These are phyloP conservation scores for Calonectria leucothoes DNA, from an alignment of 2,329 filamentous ascomycete species.

Conservation along the genomic window DNA sequence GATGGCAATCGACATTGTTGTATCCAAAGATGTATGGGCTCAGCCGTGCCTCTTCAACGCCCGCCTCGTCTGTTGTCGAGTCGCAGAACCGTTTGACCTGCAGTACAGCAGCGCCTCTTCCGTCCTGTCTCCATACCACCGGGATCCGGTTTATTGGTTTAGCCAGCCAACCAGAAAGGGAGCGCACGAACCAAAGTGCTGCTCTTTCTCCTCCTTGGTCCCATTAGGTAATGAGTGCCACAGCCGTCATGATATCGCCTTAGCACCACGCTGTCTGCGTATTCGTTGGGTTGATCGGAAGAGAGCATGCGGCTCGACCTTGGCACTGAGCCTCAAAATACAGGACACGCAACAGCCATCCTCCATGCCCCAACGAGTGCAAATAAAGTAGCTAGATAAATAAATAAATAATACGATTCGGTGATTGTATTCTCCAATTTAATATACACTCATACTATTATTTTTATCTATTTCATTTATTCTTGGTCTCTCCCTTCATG, in stretches of 20 bases:
- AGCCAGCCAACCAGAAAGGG: not conserved
- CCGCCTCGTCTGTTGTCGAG: not conserved
- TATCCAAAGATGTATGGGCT: not conserved
- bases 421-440: not conserved
- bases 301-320: not conserved
- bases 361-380: not conserved
- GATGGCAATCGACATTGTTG: not conserved
- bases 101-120: not conserved
- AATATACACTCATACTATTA: not conserved
- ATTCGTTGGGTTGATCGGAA: not conserved
- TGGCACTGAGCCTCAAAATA: not conserved
- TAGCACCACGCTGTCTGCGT: not conserved
- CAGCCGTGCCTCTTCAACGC: not conserved
- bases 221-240: not conserved
- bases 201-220: not conserved
- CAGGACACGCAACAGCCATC: not conserved
- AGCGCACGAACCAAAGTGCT: not conserved
- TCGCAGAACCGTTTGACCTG: not conserved
- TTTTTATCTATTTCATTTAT: not conserved
- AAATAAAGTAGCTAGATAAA: not conserved
- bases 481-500: not conserved
- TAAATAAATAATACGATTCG: not conserved
- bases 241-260: constrained; percentile 11
- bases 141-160: not conserved
- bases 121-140: not conserved